Evolutionary conservation across 768 basidiomycete genomes (phyloP), one percentile per base, ranked within the genome.

Genomic region (Leucosporidium scottii): DNA sequence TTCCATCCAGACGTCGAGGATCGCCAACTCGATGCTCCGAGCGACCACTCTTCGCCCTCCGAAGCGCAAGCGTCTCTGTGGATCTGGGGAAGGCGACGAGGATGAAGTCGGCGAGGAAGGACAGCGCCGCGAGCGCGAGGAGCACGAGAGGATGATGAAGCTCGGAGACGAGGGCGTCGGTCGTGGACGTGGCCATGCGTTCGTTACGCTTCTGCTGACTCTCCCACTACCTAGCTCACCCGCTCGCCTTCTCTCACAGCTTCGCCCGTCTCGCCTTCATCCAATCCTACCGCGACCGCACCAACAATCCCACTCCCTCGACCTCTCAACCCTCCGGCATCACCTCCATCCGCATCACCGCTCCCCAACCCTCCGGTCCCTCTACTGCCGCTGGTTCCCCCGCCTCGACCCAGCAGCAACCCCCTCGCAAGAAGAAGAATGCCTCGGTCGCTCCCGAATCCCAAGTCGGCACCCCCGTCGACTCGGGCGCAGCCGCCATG

Each of bases 1-100:
- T 20, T 65, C 69, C 21, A 62, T 68, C 15, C 74, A 74, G 50
- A 61, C 63, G 17, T 54, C 57, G 15, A 57, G 57, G 44, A 79
- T 80, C 75, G 79, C 61, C 74, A 80, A 55, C 78, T 77, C 18
- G 75, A 79, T 55, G 77, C 79, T 68, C 70, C 79, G 44, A 69
- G 80, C 57, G 70, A 79, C 68, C 73, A 78, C 69, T 74, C 78
- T 59, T 71, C 79, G 31, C 75, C 78, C 60, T 68, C 79, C 57
- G 68, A 61, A 73, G 68, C 68, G 74, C 44, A 70, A 73, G 53
- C 64, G 72, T 10, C 68, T 64, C 62, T 66, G 63, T 61, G 55
- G 53, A 28, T 17, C 63, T 47, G 71, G 59, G 31, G 67, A 69
- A 0, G 64, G 67, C 27, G 59, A 64, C 56, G 66, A 67, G 21